phyloP scores from a whole-genome alignment of 2,329 filamentous ascomycete species.

The Sphaerulina populicola region DNA sequence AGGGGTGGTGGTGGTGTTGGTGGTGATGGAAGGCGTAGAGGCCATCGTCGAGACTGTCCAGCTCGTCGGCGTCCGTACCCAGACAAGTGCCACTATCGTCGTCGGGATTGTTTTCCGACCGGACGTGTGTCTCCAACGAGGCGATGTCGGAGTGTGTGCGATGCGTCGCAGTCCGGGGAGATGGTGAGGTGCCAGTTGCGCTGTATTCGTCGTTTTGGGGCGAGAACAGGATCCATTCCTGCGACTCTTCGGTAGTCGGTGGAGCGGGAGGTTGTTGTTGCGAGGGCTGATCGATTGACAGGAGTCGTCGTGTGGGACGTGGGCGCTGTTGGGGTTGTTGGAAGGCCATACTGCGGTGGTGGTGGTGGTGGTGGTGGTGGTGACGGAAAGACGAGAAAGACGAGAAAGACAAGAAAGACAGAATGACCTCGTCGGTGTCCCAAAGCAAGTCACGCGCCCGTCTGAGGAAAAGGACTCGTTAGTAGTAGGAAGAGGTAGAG shows the following conservation, averaged over 20 bases:
- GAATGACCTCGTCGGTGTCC: no score
- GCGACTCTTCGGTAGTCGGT: slow-evolving; percentile 57
- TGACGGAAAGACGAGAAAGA: no score
- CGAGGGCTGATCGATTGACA: slow-evolving; percentile 14
- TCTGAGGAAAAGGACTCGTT: no score
- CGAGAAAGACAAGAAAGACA: no score
- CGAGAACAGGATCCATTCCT: slow-evolving; percentile 96
- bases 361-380: no score
- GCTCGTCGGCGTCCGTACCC: slow-evolving; percentile 40
- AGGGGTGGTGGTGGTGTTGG: slow-evolving; percentile 37
- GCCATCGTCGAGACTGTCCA: slow-evolving; percentile 90
- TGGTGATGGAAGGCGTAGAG: slow-evolving; percentile 73
- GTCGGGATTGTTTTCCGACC: slow-evolving; percentile 45
- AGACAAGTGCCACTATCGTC: slow-evolving; percentile 37
- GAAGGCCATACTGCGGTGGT: slow-evolving; percentile 24
- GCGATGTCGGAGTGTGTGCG: slow-evolving; percentile 64
- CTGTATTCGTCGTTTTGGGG: slow-evolving; percentile 52
- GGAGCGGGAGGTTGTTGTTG: slow-evolving; percentile 10
- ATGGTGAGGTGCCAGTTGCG: slow-evolving; percentile 60
- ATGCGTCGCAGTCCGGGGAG: slow-evolving; percentile 58
- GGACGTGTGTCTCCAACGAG: slow-evolving; percentile 62
- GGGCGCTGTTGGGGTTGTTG: slow-evolving; percentile 21
- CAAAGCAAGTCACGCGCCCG: no score
- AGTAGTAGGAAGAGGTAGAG: no score
- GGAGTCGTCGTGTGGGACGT: slow-evolving; percentile 16